Evolutionary conservation across 2,329 filamentous ascomycete species (phyloP).

Genomic region (Hypoxylon sp.): DNA sequence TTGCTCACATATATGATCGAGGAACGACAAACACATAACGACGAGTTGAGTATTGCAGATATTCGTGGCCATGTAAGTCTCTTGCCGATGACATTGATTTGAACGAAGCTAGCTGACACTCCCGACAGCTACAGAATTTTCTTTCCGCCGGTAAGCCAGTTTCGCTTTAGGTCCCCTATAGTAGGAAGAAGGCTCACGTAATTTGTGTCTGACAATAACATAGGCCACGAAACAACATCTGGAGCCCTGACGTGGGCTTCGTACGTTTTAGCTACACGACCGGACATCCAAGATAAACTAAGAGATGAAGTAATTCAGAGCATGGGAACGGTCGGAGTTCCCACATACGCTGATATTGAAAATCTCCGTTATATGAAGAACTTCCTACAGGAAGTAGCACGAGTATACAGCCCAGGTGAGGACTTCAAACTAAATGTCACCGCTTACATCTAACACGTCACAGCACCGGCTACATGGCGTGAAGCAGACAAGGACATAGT

Average conservation of each 20-base stretch:
- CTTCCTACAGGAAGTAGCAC: slow-evolving; percentile 28
- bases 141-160: slow-evolving; percentile 29
- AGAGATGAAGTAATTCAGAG: slow-evolving; percentile 21
- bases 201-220: background rate
- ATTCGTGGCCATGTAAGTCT: slow-evolving; percentile 33
- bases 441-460: slow-evolving; percentile 4
- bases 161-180: background rate
- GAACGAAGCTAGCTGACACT: slow-evolving; percentile 3
- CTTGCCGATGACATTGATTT: background rate
- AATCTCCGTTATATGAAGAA: slow-evolving; percentile 26
- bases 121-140: slow-evolving; percentile 29
- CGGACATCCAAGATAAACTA: slow-evolving; percentile 27
- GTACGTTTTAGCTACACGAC: slow-evolving; percentile 27
- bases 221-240: slow-evolving; percentile 33
- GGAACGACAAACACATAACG: slow-evolving; percentile 34
- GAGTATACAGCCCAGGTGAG: slow-evolving; percentile 31
- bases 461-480: slow-evolving; percentile 30
- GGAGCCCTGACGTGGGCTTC: slow-evolving; percentile 34
- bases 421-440: background rate
- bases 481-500: slow-evolving; percentile 30
- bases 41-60: slow-evolving; percentile 24
- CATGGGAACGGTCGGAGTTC: slow-evolving; percentile 14
- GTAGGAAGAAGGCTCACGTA: background rate
- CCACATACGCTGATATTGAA: slow-evolving; percentile 26
- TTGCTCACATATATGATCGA: slow-evolving; percentile 53